Base-by-base conservation (phyloP, 1,139 yeast species). In the Debaryomyces udenii region DNA sequence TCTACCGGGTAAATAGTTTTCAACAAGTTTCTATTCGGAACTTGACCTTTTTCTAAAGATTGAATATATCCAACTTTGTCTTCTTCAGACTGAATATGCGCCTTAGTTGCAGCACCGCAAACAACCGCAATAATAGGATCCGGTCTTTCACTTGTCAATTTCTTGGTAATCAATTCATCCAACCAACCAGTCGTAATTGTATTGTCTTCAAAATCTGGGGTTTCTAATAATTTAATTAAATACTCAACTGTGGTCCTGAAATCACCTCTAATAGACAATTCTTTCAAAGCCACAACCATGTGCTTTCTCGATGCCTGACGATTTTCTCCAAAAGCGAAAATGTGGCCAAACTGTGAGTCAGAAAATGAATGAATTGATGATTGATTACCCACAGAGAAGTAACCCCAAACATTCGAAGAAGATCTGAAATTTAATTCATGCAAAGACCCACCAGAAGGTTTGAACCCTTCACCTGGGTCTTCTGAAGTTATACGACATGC, bases 401-500 rank as follows among this genome's bases (percentile, higher is more conserved):
- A 93, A 74, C 99, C 99, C 99, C 99, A 93, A 38, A 93, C 99
- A 57, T 93, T 93, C 15, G 97, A 89, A 31, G 96, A 86, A 3
- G 99, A 93, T 65, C 98, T 81, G 77, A 93, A 93, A 65, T 93
- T 94, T 62, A 93, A 80, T 64, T 93, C 99, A 56, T 90, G 96
- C 68, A 93, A 78, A 46, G 91, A 82, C 74, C 99, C 99, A 60
- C 96, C 95, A 38, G 96, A 88, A 45, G 99, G 99, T 68, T 93
- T 93, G 78, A 93, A 93, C 37, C 99, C 99, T 72, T 91, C 98
- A 63, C 96, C 95, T 30, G 99, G 99, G 69, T 93, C 99, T 70
- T 93, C 99, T 6, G 96, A 88, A 24, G 99, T 93, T 65, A 93
- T 93, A 76, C 99, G 91, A 73, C 98, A 91, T 40, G 99, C 99